Conservation (phyloP, 495 filamentous ascomycete genomes). For the Penicillium ucsense region DNA sequence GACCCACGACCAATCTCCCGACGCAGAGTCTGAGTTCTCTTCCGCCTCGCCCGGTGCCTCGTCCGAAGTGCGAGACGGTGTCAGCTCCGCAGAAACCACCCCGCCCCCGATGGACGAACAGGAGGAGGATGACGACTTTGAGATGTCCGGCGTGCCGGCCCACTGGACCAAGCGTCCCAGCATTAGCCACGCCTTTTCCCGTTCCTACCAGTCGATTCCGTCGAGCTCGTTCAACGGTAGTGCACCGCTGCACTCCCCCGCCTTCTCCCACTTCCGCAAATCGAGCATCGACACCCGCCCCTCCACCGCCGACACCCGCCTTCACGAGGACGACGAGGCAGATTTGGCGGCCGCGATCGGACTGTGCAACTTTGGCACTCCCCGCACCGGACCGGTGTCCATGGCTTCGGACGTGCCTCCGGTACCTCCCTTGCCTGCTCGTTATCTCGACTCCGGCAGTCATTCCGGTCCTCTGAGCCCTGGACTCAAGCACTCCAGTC, state of each 20-base stretch:
- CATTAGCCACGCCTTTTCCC: constrained; percentile 60
- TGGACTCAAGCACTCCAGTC: constrained; percentile 17
- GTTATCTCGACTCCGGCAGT: constrained; percentile 31
- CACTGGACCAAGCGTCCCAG: constrained; percentile 36
- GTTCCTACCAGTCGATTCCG: constrained; percentile 73
- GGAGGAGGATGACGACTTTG: constrained; percentile 32
- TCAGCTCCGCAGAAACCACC: constrained; percentile 49
- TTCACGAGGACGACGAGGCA: constrained; percentile 51
- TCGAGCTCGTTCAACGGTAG: constrained; percentile 44
- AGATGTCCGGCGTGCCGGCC: constrained; percentile 30
- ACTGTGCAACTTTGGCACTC: constrained; percentile 83
- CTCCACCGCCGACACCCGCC: constrained; percentile 50
- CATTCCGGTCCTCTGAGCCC: constrained; percentile 17
- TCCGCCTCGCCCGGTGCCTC: constrained; percentile 73
- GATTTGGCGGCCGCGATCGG: constrained; percentile 82
- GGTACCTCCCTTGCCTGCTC: constrained; percentile 70
- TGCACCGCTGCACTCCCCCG: constrained; percentile 35
- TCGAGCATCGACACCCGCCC: constrained; percentile 54
- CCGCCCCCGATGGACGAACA: constrained; percentile 43
- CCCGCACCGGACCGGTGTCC: constrained; percentile 57
- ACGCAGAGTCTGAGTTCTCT: constrained; percentile 67
- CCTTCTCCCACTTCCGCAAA: constrained; percentile 37
- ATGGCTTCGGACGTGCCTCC: constrained; percentile 73
- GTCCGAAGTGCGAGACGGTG: constrained; percentile 61
- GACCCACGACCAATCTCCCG: constrained; percentile 45